Evolutionary conservation across 1,284 basidiomycete species (phyloP).

Genomic region (Bondarzewia mesenterica): DNA sequence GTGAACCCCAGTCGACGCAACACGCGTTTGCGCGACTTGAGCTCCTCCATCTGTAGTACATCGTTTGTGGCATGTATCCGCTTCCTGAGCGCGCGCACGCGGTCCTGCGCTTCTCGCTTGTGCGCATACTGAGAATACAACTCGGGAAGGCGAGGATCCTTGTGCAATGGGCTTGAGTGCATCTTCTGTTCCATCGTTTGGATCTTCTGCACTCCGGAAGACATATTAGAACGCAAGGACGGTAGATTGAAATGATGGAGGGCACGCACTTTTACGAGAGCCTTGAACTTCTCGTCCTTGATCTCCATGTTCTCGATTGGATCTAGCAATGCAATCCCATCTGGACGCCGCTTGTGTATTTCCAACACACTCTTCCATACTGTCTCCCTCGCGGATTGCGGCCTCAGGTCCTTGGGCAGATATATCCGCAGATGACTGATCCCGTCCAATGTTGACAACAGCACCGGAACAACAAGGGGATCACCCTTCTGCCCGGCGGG

Average conservation of each 20-base stretch:
- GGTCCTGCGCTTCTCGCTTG: slow-evolving; percentile 68
- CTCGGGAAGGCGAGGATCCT: slow-evolving; percentile 65
- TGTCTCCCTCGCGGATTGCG: slow-evolving; percentile 69
- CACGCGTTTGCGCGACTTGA: slow-evolving; percentile 93
- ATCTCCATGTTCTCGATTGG: slow-evolving; percentile 96
- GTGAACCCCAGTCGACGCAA: slow-evolving; percentile 91
- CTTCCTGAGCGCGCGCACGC: slow-evolving; percentile 74
- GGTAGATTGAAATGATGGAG: neutral
- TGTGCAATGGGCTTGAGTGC: slow-evolving; percentile 68
- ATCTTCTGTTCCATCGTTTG: slow-evolving; percentile 79
- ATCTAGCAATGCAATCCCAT: slow-evolving; percentile 84
- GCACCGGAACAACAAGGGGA: slow-evolving; percentile 83
- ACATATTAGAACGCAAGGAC: neutral
- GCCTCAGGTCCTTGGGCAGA: slow-evolving; percentile 86
- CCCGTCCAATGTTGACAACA: slow-evolving; percentile 81
- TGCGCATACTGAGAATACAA: slow-evolving; percentile 75
- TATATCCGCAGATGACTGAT: slow-evolving; percentile 86
- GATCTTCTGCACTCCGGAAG: slow-evolving; percentile 62
- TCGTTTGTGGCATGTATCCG: slow-evolving; percentile 87
- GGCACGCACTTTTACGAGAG: slow-evolving; percentile 64
- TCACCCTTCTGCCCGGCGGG: slow-evolving; percentile 64
- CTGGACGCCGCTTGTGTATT: slow-evolving; percentile 84
- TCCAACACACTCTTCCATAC: slow-evolving; percentile 88
- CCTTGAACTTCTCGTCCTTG: slow-evolving; percentile 88
- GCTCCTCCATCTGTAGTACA: slow-evolving; percentile 92